Percentiles rank a stretch among this genome's conserved stretches.
phyloP scores from a whole-genome alignment of 768 basidiomycete genomes.

The Scleroderma bovista region DNA sequence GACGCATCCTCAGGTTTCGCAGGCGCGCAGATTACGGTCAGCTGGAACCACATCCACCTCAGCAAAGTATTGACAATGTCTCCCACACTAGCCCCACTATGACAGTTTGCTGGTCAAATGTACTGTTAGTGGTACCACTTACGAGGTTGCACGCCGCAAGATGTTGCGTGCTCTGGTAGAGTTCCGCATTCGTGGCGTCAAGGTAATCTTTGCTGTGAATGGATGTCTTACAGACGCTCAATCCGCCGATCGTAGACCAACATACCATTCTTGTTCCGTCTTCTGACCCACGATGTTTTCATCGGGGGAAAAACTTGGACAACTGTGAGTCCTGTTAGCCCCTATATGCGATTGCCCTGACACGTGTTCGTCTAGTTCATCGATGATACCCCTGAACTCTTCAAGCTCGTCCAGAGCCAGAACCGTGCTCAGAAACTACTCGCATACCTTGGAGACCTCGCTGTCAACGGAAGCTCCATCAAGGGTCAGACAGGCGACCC shows the following conservation, averaged over 20 bases:
- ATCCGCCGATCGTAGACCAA: slow-evolving; percentile 62
- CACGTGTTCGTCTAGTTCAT: slow-evolving; percentile 64
- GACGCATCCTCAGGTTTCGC: slow-evolving; percentile 98
- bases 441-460: slow-evolving; percentile 94
- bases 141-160: slow-evolving; percentile 97
- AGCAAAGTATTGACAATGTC: neutral
- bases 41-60: slow-evolving; percentile 16
- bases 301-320: slow-evolving; percentile 98
- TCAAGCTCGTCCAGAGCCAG: slow-evolving; percentile 96
- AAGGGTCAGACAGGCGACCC: slow-evolving; percentile 95
- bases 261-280: slow-evolving; percentile 98
- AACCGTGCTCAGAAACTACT: slow-evolving; percentile 98
- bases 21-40: slow-evolving; percentile 95
- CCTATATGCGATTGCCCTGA: neutral
- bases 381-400: slow-evolving; percentile 98
- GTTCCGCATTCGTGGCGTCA: slow-evolving; percentile 98
- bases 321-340: slow-evolving; percentile 47
- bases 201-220: slow-evolving; percentile 40
- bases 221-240: neutral
- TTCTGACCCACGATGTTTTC: slow-evolving; percentile 94
- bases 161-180: slow-evolving; percentile 99
- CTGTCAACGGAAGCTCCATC: slow-evolving; percentile 97
- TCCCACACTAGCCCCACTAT: slow-evolving; percentile 75
- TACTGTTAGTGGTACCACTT: slow-evolving; percentile 92
- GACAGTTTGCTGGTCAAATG: slow-evolving; percentile 97